Percentiles rank a stretch among this genome's conserved stretches.
Conservation (phyloP, 2,329 filamentous ascomycete genomes). For the Aspergillus pseudoviridinutans region DNA sequence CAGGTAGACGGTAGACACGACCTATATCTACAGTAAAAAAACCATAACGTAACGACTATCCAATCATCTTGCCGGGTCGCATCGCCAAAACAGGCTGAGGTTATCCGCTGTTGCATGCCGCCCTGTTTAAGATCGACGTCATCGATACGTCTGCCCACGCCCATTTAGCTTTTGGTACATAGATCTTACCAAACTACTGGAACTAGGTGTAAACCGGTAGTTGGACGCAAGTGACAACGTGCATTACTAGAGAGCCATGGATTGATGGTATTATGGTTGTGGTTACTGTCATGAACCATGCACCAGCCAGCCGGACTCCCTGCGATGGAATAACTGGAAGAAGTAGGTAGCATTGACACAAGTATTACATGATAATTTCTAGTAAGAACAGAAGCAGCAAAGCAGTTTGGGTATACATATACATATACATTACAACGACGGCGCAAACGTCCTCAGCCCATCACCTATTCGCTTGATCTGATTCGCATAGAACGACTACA, state of each 20-base stretch:
- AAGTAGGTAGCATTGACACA: too few relatives aligned
- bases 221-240: too few relatives aligned
- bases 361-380: too few relatives aligned
- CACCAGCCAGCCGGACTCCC: too few relatives aligned
- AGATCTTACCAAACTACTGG: background rate
- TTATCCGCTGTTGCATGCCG: background rate
- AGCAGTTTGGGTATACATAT: background rate
- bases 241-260: background rate
- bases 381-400: background rate
- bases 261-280: background rate
- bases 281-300: too few relatives aligned
- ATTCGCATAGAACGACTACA: conserved; percentile 19
- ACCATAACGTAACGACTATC: background rate
- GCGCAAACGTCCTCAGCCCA: conserved; percentile 17
- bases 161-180: too few relatives aligned
- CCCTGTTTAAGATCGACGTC: background rate
- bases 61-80: background rate
- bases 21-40: background rate
- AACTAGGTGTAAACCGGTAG: too few relatives aligned
- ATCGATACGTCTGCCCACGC: background rate
- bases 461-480: conserved; percentile 28
- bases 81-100: background rate
- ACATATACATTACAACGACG: conserved; percentile 1
- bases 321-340: too few relatives aligned
- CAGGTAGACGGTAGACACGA: too few relatives aligned